Evolutionary conservation across 1,139 yeast genomes (phyloP).

Genomic region (Hanseniaspora sp.): DNA sequence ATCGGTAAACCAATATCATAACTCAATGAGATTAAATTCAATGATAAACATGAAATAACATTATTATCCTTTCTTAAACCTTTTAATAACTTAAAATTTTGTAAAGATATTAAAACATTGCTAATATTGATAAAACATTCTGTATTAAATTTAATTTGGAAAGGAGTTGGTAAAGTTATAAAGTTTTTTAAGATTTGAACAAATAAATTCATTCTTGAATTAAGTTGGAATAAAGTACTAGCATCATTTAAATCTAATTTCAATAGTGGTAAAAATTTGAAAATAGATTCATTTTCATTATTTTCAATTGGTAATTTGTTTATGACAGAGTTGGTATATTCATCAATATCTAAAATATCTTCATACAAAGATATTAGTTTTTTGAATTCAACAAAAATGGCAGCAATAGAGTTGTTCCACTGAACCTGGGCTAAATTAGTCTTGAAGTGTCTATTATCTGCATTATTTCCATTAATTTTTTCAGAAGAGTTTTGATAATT

Average conservation of each 20-base stretch:
- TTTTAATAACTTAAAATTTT: constrained; percentile 43
- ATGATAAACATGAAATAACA: constrained; percentile 27
- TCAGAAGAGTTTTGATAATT: constrained; percentile 31
- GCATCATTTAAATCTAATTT: constrained; percentile 50
- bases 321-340: constrained; percentile 33
- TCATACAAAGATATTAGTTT: constrained; percentile 45
- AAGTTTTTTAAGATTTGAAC: constrained; percentile 38
- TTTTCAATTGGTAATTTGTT: constrained; percentile 29
- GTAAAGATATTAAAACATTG: constrained; percentile 45
- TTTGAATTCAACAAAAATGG: constrained; percentile 38
- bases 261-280: constrained; percentile 37
- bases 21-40: constrained; percentile 14
- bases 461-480: constrained; percentile 27
- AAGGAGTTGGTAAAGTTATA: constrained; percentile 38
- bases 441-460: constrained; percentile 28
- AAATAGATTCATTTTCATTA: constrained; percentile 17
- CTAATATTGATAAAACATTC: constrained; percentile 41
- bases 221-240: constrained; percentile 39
- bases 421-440: constrained; percentile 31
- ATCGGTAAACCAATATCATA: constrained; percentile 11
- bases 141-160: constrained; percentile 42
- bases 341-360: constrained; percentile 50
- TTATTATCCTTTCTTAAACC: constrained; percentile 47
- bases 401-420: constrained; percentile 39
- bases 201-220: constrained; percentile 40